Evolutionary conservation across 768 basidiomycete genomes (phyloP), one percentile per base, ranked within the genome.

Genomic region (Cyclocybe aegerita): DNA sequence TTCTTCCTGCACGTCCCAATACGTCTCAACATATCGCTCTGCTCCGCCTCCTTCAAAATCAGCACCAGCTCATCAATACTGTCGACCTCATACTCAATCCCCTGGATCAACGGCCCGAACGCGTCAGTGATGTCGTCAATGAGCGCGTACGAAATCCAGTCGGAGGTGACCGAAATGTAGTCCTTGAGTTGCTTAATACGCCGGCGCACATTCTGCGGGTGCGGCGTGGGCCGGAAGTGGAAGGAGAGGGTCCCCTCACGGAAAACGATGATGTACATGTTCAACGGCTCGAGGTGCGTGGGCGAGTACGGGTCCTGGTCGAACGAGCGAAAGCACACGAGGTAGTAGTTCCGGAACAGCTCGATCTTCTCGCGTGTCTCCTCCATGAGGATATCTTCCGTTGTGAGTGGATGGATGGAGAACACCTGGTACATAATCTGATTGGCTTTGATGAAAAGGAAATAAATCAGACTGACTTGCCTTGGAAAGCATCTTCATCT

Each of bases 81-180:
- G 71, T 99, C 97, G 70, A 99, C 97, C 71, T 99, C 97, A 60
- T 98, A 98, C 68, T 99, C 97, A 69, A 98, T 99, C 65, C 87
- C 86, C 68, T 98, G 97, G 61, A 99, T 98, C 50, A 99, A 81
- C 4, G 97, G 97, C 10, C 97, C 97, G 65, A 99, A 99, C 7
- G 94, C 96, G 64, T 99, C 97, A 42, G 97, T 98, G 67, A 99
- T 98, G 70, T 99, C 97, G 71, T 99, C 97, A 64, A 99, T 99
- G 52, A 99, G 82, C 8, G 97, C 97, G 61, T 99, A 99, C 4
- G 95, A 98, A 57, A 99, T 99, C 97, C 97, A 99, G 72, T 99
- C 97, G 3, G 95, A 96, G 7, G 97, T 98, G 62, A 98, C 97
- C 56, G 81, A 88, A 67, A 99, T 98, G 72, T 98, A 98, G 75